Conservation (phyloP, 1,284 basidiomycete genomes). For the Golubevia pallescens region DNA sequence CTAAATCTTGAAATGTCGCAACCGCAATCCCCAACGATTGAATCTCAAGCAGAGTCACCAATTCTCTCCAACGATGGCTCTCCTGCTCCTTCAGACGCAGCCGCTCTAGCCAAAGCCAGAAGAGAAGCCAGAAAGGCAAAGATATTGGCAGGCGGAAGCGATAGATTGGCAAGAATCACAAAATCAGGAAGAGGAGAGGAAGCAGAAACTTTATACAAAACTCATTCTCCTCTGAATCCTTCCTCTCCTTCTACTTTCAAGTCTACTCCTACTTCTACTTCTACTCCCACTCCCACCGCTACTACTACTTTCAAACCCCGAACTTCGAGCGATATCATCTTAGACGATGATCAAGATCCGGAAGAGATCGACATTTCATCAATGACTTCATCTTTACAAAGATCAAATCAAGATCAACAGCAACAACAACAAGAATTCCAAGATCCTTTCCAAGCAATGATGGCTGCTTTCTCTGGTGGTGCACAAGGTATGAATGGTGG, state of each 20-base stretch:
- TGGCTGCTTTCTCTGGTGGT: slow-evolving; percentile 4
- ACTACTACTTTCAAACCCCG: neutral
- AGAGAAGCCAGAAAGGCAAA: slow-evolving; percentile 58
- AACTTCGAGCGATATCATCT: no score
- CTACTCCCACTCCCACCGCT: neutral
- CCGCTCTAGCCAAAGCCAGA: slow-evolving; percentile 43
- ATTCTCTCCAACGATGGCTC: neutral
- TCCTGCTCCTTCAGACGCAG: slow-evolving; percentile 21
- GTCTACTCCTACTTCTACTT: neutral
- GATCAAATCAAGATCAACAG: slow-evolving; percentile 3
- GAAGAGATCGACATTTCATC: slow-evolving; percentile 36
- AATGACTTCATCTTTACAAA: slow-evolving; percentile 12
- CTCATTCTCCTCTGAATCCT: slow-evolving; percentile 9
- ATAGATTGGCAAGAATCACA: slow-evolving; percentile 58
- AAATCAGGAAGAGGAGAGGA: slow-evolving; percentile 55
- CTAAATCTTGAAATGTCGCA: no score
- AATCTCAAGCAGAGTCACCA: neutral
- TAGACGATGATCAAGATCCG: slow-evolving; percentile 34
- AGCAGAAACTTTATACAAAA: slow-evolving; percentile 36
- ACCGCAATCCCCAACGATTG: no score
- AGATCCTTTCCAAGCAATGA: slow-evolving; percentile 12
- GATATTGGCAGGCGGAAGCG: slow-evolving; percentile 54
- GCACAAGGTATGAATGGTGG: slow-evolving; percentile 2
- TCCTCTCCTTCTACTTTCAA: neutral
- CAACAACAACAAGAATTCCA: slow-evolving; percentile 6